These are phyloP conservation scores for Chaetomium fimeti DNA, from an alignment of 495 filamentous ascomycete genomes.

Conservation along the genomic window DNA sequence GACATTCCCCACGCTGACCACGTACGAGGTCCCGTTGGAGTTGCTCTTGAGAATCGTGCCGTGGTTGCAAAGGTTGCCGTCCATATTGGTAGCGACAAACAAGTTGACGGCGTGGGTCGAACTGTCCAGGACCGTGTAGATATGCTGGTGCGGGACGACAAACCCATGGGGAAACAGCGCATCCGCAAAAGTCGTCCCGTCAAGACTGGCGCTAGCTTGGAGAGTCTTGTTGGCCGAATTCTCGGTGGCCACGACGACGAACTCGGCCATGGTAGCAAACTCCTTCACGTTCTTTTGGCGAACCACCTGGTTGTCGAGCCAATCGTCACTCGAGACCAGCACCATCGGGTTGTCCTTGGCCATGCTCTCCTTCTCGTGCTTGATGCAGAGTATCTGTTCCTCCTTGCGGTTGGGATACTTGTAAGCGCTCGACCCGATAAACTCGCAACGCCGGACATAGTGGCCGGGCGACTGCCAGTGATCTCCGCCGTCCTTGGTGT, in stretches of 20 bases:
- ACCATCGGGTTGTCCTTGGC: constrained; percentile 60
- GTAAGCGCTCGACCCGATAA: constrained; percentile 63
- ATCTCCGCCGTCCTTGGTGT: constrained; percentile 70
- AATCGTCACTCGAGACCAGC: constrained; percentile 71
- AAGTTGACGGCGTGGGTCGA: constrained; percentile 90
- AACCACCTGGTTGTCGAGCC: constrained; percentile 60
- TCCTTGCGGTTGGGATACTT: constrained; percentile 63
- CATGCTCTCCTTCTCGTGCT: constrained; percentile 63
- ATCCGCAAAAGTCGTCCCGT: constrained; percentile 76
- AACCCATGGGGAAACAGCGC: constrained; percentile 83
- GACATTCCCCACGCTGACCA: constrained; percentile 71
- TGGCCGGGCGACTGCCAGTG: constrained; percentile 67
- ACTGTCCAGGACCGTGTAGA: constrained; percentile 90
- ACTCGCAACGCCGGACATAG: constrained; percentile 75
- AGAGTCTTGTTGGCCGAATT: constrained; percentile 64
- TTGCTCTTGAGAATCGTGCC: constrained; percentile 97
- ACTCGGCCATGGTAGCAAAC: constrained; percentile 92
- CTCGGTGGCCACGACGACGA: constrained; percentile 82
- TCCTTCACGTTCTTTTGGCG: constrained; percentile 69
- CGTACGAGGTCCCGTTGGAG: constrained; percentile 94
- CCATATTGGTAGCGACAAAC: constrained; percentile 73
- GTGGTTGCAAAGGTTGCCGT: constrained; percentile 55
- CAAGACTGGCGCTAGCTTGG: constrained; percentile 75
- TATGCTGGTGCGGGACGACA: constrained; percentile 66
- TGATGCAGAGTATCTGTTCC: constrained; percentile 78